Percentiles rank a stretch among this genome's conserved stretches.
These are phyloP conservation scores for Bipolaris zeicola DNA, from an alignment of 2,329 filamentous ascomycete species.

Conservation along the genomic window DNA sequence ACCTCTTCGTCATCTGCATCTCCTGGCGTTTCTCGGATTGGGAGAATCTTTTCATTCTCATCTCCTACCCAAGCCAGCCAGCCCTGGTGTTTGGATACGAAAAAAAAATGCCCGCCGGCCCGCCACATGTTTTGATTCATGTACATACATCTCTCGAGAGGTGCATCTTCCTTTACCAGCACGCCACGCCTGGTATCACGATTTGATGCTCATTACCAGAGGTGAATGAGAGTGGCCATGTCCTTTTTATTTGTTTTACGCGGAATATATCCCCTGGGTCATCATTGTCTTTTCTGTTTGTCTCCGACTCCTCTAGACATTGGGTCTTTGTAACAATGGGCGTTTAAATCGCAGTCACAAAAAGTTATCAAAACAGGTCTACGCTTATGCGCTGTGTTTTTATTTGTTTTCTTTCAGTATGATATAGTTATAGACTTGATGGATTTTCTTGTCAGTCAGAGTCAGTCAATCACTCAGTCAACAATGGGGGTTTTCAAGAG, in stretches of 20 bases:
- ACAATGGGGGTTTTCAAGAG: too few relatives aligned
- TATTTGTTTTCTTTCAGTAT: neutral
- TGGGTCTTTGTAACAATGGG: constrained; percentile 18
- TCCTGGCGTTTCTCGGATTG: constrained; percentile 31
- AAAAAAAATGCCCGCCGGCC: constrained; percentile 17
- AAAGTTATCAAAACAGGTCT: constrained; percentile 3
- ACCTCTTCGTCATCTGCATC: constrained; percentile 29
- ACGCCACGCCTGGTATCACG: constrained; percentile 35
- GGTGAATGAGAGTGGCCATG: constrained; percentile 34
- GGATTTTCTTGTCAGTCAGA: neutral
- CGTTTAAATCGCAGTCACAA: constrained; percentile 23
- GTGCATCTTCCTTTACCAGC: constrained; percentile 32
- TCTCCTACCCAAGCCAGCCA: constrained; percentile 22
- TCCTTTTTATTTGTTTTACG: constrained; percentile 14
- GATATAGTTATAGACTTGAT: neutral
- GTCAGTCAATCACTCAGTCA: neutral
- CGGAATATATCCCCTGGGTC: constrained; percentile 28
- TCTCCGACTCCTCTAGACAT: constrained; percentile 24
- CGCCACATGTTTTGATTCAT: constrained; percentile 27
- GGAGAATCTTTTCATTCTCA: constrained; percentile 7
- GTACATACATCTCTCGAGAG: constrained; percentile 36
- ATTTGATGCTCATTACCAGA: constrained; percentile 43
- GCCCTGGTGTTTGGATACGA: constrained; percentile 29
- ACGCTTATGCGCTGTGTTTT: neutral
- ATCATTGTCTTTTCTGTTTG: constrained; percentile 3